Base-by-base conservation (phyloP, 83 land plant species). In the Diphasiastrum complanatum region DNA sequence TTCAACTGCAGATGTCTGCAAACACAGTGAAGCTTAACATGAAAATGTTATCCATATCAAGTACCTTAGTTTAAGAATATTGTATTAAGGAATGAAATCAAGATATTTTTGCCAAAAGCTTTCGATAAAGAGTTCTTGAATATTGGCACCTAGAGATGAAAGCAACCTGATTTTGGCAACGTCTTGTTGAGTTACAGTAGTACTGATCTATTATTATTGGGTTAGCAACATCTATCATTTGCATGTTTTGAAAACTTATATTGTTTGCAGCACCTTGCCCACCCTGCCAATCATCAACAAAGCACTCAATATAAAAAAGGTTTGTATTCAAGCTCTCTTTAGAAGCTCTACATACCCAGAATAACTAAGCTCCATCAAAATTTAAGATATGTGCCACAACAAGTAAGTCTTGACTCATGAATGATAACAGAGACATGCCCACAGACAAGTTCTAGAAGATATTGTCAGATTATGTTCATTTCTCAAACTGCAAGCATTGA, bases 151-250 rank as follows among this genome's bases (percentile, higher is more conserved):
- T 28, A 1, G 23, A 1, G 14, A 18, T 12, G 2, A n/a, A 14
- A 12, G 10, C 10, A 71, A 85, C 96, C 81, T 76, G 81, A 63
- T 71, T 76, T 47, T 54, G 34, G 34, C 96, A 90, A 36, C 75
- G 36, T 0, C 10, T 60, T 51, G 69, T 67, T 33, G 85, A 75
- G 35, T 80, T 81, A 72, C 97, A 91, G 71, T 91, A 91, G 74
- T 78, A 82, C 33, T 91, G 97, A 65, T 91, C 89, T 1, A 91
- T 82, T 40, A 91, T 69, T 45, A 91, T 91, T 35, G 93, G 97
- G 51, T 91, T 91, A 16, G 70, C 51, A 22, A 87, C 97, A 53
- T 80, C 71, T 3, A 57, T 68, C 95, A 91, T 78, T 68, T 51
- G 64, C 32, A 91, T 74, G 58, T 86, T 87, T 45, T 74, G 62